A percentile compares a stretch with the other conserved stretches of the same genome.
Evolutionary conservation across 352 stramenopile genomes (phyloP).

Genomic region (Saprolegnia diclina): DNA sequence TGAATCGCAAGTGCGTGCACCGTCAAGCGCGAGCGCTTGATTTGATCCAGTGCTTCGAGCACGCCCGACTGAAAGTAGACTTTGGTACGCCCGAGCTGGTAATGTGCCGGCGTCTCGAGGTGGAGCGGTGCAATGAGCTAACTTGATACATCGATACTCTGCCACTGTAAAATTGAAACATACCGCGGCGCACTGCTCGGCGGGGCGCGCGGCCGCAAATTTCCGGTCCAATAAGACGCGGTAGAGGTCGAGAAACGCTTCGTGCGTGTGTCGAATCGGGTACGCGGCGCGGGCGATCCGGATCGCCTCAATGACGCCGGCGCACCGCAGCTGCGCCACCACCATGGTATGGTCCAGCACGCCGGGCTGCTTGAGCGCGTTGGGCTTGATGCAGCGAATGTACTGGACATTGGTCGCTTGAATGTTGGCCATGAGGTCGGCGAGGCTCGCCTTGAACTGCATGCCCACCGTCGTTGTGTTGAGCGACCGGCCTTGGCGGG

Average conservation of each 20-base stretch:
- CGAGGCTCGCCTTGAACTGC: slow-evolving; percentile 93
- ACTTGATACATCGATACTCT: slow-evolving; percentile 46
- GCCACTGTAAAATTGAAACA: no score
- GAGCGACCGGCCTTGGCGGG: slow-evolving; percentile 44
- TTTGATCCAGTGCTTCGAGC: slow-evolving; percentile 78
- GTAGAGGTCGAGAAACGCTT: slow-evolving; percentile 74
- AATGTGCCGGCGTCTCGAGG: slow-evolving; percentile 58
- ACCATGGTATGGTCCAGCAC: slow-evolving; percentile 91
- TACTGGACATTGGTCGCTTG: slow-evolving; percentile 96
- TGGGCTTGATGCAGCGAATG: slow-evolving; percentile 99
- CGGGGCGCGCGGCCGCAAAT: slow-evolving; percentile 53
- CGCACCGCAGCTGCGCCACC: slow-evolving; percentile 95
- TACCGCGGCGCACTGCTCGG: slow-evolving; percentile 32
- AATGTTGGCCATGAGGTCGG: slow-evolving; percentile 92
- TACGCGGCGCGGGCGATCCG: slow-evolving; percentile 97
- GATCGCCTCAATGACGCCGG: slow-evolving; percentile 99
- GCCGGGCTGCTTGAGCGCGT: slow-evolving; percentile 91
- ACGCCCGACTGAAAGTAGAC: slow-evolving; percentile 82
- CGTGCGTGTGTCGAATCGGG: slow-evolving; percentile 93
- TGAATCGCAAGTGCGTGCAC: slow-evolving; percentile 74
- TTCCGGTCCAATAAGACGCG: slow-evolving; percentile 37
- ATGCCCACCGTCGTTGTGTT: slow-evolving; percentile 71
- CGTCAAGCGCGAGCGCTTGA: slow-evolving; percentile 78
- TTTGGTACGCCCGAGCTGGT: slow-evolving; percentile 78
- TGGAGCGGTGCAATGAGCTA: slow-evolving; percentile 78